Evolutionary conservation across 2,329 filamentous ascomycete species (phyloP).

Genomic region (Microsporum ferrugineum): DNA sequence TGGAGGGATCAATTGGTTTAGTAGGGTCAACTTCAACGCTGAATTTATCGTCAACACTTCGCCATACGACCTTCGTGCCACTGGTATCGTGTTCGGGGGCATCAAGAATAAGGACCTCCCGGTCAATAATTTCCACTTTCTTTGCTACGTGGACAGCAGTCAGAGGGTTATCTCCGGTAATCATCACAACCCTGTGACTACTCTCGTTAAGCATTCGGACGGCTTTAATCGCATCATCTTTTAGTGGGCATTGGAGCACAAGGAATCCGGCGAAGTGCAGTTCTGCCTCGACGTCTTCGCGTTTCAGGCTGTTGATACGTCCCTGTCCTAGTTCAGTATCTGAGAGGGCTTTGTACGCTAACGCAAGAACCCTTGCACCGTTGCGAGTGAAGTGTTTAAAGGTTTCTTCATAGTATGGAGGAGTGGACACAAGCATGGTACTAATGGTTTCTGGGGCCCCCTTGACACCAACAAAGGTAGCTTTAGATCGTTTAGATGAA

Average conservation of each 20-base stretch:
- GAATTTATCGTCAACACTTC: slow-evolving; percentile 81
- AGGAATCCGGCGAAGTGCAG: slow-evolving; percentile 89
- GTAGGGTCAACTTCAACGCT: slow-evolving; percentile 76
- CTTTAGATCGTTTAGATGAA: slow-evolving; percentile 63
- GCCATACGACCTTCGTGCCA: slow-evolving; percentile 78
- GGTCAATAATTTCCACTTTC: slow-evolving; percentile 94
- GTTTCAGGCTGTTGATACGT: slow-evolving; percentile 86
- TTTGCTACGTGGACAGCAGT: slow-evolving; percentile 92
- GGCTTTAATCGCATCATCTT: slow-evolving; percentile 87
- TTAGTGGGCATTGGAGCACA: slow-evolving; percentile 87
- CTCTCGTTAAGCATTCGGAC: slow-evolving; percentile 98
- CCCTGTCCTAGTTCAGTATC: slow-evolving; percentile 71
- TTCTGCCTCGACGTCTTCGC: slow-evolving; percentile 77
- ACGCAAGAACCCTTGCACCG: slow-evolving; percentile 81
- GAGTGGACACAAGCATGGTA: slow-evolving; percentile 73
- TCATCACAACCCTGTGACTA: slow-evolving; percentile 97
- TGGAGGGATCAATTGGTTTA: slow-evolving; percentile 66
- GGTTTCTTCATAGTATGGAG: slow-evolving; percentile 87
- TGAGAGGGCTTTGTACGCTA: slow-evolving; percentile 87
- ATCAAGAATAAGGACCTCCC: slow-evolving; percentile 87
- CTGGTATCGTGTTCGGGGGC: slow-evolving; percentile 80
- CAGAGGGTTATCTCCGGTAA: slow-evolving; percentile 93
- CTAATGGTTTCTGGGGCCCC: slow-evolving; percentile 94
- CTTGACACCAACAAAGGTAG: slow-evolving; percentile 91
- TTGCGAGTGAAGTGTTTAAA: slow-evolving; percentile 97